Base-by-base conservation (phyloP, 2,329 filamentous ascomycete species). In the Pochonia chlamydosporia region DNA sequence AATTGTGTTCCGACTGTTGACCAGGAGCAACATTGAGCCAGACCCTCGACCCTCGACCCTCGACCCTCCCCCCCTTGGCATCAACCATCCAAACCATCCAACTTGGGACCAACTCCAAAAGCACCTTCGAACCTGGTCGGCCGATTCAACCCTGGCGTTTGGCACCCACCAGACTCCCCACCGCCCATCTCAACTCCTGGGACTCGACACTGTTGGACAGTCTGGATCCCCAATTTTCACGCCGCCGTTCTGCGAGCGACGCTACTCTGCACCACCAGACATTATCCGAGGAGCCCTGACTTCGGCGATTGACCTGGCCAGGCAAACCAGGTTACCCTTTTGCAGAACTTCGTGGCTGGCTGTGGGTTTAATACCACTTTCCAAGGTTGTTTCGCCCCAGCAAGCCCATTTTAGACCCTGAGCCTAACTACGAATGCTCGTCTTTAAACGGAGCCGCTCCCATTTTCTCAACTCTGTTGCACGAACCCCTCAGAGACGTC, bases 331-430 rank as follows among this genome's bases (percentile, higher is more conserved):
- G n/a, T n/a, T n/a, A n/a, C n/a, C 26, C 26, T 13, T 28, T 7
- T 8, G 26, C 26, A 28, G 26, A 13, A 7, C 13, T 28, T 28
- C 13, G 26, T 28, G 26, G 26, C 26, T 28, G 26, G 26, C 26
- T 28, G 26, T 28, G 26, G 26, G 13, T n/a, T 28, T 28, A 28
- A 7, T 28, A 28, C 26, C 13, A 28, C 7, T 28, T 13, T 28
- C 26, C 26, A 7, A 28, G 30, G 30, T 25, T 23, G 21, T n/a
- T 45, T 26, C 21, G 18, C 33, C 35, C 26, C 25, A 35, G 44
- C 36, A 28, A 4, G 37, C 26, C 44, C 37, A 13, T 26, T 24
- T 23, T 37, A 46, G 44, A 46, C 13, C 45, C 45, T 47, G 39
- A 47, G 37, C 26, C 5, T 41, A n/a, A 28, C 45, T 36, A 11